phyloP scores from a whole-genome alignment of 148 eudicot species.

The Arbutus unedo region DNA sequence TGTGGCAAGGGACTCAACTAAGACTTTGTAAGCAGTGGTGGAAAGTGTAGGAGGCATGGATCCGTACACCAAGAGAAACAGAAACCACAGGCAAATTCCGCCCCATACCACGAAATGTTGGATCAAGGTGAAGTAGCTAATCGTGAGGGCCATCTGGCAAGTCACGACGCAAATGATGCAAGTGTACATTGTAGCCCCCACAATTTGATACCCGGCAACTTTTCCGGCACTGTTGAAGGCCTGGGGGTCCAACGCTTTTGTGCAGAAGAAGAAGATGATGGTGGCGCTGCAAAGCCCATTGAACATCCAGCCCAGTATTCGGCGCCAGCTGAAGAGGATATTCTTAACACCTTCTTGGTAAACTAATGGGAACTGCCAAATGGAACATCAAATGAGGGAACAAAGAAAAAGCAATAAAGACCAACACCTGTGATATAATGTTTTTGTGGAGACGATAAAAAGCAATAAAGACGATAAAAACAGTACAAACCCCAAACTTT shows the following conservation, averaged over 20 bases:
- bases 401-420: neutral
- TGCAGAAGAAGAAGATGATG: constrained; percentile 74
- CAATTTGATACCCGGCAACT: constrained; percentile 47
- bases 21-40: constrained; percentile 62
- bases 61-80: constrained; percentile 66
- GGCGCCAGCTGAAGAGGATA: constrained; percentile 85
- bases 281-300: constrained; percentile 64
- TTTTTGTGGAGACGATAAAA: too few relatives aligned
- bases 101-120: constrained; percentile 93
- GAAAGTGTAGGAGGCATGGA: constrained; percentile 50
- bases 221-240: constrained; percentile 56
- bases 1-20: constrained; percentile 64
- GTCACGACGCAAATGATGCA: constrained; percentile 83
- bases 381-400: neutral
- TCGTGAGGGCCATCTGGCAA: constrained; percentile 78
- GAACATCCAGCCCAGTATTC: constrained; percentile 91
- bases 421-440: neutral
- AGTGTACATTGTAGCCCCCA: constrained; percentile 83
- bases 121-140: constrained; percentile 81
- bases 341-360: constrained; percentile 97
- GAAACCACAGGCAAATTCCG: constrained; percentile 63
- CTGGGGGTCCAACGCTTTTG: constrained; percentile 43
- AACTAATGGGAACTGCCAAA: constrained; percentile 68
- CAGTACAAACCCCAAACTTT: too few relatives aligned
- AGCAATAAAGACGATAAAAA: too few relatives aligned